Evolutionary conservation across 345 rosid genomes (phyloP).

Genomic region (Toxicodendron radicans): DNA sequence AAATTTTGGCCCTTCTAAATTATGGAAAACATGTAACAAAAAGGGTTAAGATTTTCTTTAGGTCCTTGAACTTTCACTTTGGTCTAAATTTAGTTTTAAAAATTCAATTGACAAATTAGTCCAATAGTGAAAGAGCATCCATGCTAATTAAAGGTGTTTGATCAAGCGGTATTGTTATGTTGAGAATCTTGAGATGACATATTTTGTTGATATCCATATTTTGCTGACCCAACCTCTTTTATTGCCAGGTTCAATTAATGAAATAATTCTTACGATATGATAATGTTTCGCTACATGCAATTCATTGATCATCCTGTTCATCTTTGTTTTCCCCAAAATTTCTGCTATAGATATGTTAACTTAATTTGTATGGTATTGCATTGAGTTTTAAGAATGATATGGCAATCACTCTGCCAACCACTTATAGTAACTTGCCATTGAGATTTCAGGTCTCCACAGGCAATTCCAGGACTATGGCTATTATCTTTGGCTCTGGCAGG

Average conservation of each 20-base stretch:
- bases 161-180: not conserved
- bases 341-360: too few relatives aligned
- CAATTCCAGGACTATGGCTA: conserved; percentile 80
- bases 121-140: not conserved
- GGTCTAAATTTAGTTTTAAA: not conserved
- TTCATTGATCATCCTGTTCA: not conserved
- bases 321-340: not conserved
- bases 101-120: not conserved
- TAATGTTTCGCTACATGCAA: not conserved
- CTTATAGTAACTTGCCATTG: not conserved
- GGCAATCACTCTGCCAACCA: not conserved
- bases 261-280: too few relatives aligned
- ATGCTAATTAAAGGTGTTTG: not conserved
- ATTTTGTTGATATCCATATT: not conserved
- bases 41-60: not conserved
- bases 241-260: not conserved
- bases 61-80: not conserved
- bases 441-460: conserved; percentile 60
- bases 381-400: not conserved
- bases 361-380: not conserved
- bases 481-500: conserved; percentile 71
- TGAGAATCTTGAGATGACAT: not conserved
- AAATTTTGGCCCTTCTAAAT: not conserved
- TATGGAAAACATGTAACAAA: not conserved
- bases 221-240: not conserved